Evolutionary conservation across 345 rosid genomes (phyloP).

Genomic region (Angophora floribunda): DNA sequence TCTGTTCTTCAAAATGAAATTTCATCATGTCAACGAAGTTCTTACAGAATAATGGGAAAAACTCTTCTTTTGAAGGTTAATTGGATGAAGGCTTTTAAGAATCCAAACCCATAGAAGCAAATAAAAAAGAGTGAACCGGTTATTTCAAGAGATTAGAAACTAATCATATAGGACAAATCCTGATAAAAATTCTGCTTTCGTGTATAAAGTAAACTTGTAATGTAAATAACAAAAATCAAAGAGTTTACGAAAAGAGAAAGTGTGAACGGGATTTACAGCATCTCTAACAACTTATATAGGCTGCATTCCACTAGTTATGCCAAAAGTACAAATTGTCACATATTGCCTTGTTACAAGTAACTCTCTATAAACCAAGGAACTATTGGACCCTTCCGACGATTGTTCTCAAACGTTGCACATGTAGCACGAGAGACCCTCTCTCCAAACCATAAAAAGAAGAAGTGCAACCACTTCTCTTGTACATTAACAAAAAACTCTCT

Average conservation of each 20-base stretch:
- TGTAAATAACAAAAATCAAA: too few species aligned
- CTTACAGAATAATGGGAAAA: too few species aligned
- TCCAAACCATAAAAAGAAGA: accelerated
- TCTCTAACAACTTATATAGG: not conserved
- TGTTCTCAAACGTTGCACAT: not conserved
- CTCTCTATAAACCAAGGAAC: not conserved
- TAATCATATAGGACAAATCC: not conserved
- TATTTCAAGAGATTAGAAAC: not conserved
- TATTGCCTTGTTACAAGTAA: not conserved
- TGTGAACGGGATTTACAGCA: not conserved
- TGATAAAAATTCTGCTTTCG: not conserved
- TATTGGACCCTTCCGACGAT: not conserved
- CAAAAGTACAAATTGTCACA: not conserved
- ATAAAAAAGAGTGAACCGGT: not conserved
- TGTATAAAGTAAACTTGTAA: not conserved
- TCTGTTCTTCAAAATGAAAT: not conserved
- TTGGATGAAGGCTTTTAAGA: not conserved
- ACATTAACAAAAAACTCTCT: too few species aligned
- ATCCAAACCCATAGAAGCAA: not conserved
- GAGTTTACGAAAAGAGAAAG: not conserved
- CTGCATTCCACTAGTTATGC: not conserved
- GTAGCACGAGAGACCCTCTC: not conserved
- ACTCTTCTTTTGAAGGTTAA: not conserved
- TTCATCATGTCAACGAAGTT: too few species aligned
- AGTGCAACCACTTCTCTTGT: not conserved